Evolutionary conservation across 2,329 filamentous ascomycete species (phyloP).

Genomic region (Huntiella moniliformis): DNA sequence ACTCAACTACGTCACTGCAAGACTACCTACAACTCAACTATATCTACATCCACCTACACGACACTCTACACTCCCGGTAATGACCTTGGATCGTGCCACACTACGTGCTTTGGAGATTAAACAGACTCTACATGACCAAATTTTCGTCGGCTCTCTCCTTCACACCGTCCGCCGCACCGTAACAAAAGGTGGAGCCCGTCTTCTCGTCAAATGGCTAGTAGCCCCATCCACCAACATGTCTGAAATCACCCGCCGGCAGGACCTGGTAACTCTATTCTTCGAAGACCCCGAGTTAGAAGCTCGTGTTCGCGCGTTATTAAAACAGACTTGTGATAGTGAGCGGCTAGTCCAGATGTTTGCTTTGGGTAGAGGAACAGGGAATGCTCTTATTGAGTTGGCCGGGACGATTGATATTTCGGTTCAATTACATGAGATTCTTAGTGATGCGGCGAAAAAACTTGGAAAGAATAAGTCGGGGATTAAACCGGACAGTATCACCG

Average conservation of each 20-base stretch:
- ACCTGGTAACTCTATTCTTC: conserved; percentile 63
- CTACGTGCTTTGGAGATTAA: conserved; percentile 78
- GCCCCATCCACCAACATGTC: conserved; percentile 74
- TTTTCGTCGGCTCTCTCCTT: conserved; percentile 64
- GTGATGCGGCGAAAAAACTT: too few species aligned
- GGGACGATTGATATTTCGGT: conserved; percentile 61
- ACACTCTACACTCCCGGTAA: conserved; percentile 54
- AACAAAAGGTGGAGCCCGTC: conserved; percentile 73
- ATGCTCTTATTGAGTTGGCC: conserved; percentile 71
- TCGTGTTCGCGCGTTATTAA: conserved; percentile 46
- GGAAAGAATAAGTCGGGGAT: neutral
- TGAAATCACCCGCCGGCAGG: conserved; percentile 59
- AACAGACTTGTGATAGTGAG: conserved; percentile 65
- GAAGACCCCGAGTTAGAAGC: conserved; percentile 49
- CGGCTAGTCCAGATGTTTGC: conserved; percentile 88
- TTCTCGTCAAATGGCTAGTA: conserved; percentile 62
- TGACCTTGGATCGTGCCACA: conserved; percentile 85
- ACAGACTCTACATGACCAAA: conserved; percentile 63
- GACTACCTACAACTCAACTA: conserved; percentile 58
- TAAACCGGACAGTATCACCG: conserved; percentile 20
- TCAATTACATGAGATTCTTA: conserved; percentile 18
- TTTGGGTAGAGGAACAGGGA: conserved; percentile 73
- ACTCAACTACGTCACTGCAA: conserved; percentile 67
- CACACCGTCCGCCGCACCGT: conserved; percentile 80
- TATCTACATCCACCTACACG: conserved; percentile 69